phyloP scores from a whole-genome alignment of 345 rosid genomes.

The Aquilaria yunnanensis region DNA sequence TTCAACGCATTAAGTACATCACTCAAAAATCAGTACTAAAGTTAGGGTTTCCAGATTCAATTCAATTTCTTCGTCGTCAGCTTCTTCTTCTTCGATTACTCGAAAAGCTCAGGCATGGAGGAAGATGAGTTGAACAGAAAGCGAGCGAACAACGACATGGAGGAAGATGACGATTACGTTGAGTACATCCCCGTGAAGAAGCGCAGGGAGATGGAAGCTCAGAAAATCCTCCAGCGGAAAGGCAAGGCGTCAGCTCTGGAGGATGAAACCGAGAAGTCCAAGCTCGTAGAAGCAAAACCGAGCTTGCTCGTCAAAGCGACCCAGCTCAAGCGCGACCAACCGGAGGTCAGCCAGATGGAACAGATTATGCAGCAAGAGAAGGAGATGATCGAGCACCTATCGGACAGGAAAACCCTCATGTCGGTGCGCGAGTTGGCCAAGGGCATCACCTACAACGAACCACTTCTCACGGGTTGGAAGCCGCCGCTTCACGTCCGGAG shows the following conservation, averaged over 20 bases:
- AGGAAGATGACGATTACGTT: constrained; percentile 62
- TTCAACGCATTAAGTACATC: no score
- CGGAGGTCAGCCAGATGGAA: constrained; percentile 69
- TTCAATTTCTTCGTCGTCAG: no score
- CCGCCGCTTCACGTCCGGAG: constrained; percentile 62
- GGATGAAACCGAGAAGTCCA: constrained; percentile 62
- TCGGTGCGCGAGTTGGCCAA: constrained; percentile 87
- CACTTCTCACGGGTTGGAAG: constrained; percentile 84
- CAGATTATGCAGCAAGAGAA: constrained; percentile 85
- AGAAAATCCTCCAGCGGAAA: constrained; percentile 72
- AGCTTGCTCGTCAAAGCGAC: constrained; percentile 85
- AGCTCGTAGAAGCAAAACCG: constrained; percentile 67
- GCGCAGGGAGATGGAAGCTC: constrained; percentile 73
- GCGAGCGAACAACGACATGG: constrained; percentile 27
- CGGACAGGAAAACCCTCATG: constrained; percentile 81
- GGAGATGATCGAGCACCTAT: constrained; percentile 85
- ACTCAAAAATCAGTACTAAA: no score
- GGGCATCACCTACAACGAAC: constrained; percentile 80
- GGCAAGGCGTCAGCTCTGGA: constrained; percentile 53
- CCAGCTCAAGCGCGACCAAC: constrained; percentile 80
- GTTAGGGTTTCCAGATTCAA: no score
- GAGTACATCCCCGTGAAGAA: constrained; percentile 81
- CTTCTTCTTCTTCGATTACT: no score
- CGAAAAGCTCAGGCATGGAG: constrained; percentile 31
- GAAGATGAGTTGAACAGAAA: constrained; percentile 33